These are phyloP conservation scores for Cadophora sp. DNA, from an alignment of 2,329 filamentous ascomycete genomes.

Conservation along the genomic window DNA sequence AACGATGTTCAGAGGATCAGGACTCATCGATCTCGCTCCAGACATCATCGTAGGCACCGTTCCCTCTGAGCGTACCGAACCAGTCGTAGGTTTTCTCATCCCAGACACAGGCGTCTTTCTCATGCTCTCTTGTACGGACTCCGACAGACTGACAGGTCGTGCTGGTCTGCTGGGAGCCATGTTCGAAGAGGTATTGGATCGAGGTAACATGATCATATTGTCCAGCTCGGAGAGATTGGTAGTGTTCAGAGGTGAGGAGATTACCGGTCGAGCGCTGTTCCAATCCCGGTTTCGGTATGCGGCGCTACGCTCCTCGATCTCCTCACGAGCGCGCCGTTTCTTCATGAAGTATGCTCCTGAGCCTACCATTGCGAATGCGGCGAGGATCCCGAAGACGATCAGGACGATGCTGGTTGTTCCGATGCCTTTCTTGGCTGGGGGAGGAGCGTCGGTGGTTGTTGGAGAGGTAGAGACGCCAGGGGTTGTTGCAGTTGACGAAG, in stretches of 20 bases:
- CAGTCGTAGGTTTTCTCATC: background rate
- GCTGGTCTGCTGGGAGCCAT: background rate
- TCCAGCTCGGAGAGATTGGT: background rate
- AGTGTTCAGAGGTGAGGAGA: background rate
- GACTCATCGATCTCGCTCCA: background rate
- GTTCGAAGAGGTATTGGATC: background rate
- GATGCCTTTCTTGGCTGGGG: background rate
- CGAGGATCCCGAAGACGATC: background rate
- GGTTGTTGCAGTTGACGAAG: background rate
- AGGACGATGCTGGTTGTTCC: constrained; percentile 4
- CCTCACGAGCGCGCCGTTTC: background rate
- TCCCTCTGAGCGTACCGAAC: background rate
- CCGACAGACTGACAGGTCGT: constrained; percentile 8
- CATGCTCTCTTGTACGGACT: constrained; percentile 13
- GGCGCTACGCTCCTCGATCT: background rate
- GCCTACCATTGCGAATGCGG: background rate
- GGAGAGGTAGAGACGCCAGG: background rate
- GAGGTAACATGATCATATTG: background rate
- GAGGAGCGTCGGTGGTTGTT: background rate
- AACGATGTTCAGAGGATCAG: constrained; percentile 2
- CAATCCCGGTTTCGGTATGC: background rate
- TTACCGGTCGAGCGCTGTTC: background rate
- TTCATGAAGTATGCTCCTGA: background rate
- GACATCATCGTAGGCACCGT: background rate
- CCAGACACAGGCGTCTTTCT: background rate